These are phyloP conservation scores for Sclerotiophoma versabilis DNA, from an alignment of 2,329 filamentous ascomycete species.

Conservation along the genomic window DNA sequence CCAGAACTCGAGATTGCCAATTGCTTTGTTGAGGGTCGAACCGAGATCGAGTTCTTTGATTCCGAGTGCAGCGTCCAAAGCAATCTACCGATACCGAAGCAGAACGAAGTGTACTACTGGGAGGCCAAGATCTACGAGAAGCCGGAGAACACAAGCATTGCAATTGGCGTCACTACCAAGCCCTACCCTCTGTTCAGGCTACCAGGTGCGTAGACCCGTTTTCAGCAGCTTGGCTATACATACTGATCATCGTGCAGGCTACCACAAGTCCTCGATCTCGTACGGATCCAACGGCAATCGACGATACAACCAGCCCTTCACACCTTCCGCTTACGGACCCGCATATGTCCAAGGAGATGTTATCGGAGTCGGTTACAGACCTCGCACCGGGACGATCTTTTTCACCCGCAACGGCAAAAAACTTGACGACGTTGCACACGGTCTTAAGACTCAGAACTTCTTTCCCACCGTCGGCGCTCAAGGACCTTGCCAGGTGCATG, in stretches of 20 bases:
- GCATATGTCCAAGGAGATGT: constrained; percentile 92
- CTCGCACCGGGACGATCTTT: constrained; percentile 92
- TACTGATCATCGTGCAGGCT: constrained; percentile 63
- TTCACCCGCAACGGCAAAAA: constrained; percentile 99
- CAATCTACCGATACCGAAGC: constrained; percentile 95
- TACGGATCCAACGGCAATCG: constrained; percentile 89
- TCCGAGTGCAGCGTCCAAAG: constrained; percentile 97
- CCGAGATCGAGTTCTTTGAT: constrained; percentile 98
- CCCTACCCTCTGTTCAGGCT: constrained; percentile 94
- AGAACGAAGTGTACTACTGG: constrained; percentile 99
- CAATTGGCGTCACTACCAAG: constrained; percentile 94
- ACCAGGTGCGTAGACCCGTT: constrained; percentile 70
- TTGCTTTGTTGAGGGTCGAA: constrained; percentile 95
- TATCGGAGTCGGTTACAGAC: constrained; percentile 92
- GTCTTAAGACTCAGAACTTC: constrained; percentile 93
- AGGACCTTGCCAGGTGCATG: constrained; percentile 89
- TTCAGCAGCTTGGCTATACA: background rate
- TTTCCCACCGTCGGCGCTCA: constrained; percentile 98
- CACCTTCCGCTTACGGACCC: constrained; percentile 79
- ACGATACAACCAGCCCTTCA: constrained; percentile 92
- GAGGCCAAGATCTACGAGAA: constrained; percentile 99
- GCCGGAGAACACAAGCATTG: constrained; percentile 84
- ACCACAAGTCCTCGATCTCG: constrained; percentile 89
- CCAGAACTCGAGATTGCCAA: constrained; percentile 99
- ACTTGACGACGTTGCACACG: constrained; percentile 91